Evolutionary conservation across 495 filamentous ascomycete species (phyloP), one percentile per base, ranked within the genome.

Genomic region (Penicillium waksmanii): DNA sequence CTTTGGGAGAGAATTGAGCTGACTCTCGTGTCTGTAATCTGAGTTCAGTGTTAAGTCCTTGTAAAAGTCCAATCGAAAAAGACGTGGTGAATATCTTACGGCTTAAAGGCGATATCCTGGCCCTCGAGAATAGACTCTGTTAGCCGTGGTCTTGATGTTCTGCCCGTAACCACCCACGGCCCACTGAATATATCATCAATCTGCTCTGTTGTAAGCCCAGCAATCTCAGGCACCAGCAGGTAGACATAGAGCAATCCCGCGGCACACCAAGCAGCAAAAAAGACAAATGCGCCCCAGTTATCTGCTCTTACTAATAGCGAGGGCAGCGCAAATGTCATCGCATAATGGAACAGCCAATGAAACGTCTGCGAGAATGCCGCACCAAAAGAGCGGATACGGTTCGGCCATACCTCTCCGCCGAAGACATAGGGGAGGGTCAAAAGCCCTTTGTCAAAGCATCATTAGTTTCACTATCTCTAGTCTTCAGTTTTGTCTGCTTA

Each of bases 201-300:
- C 46, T 64, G 56, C 42, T 67, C 65, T 6, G 64, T 42, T 13
- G 55, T 55, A 1, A 56, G 51, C 2, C 65, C 65, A 4, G 61
- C 48, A 7, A 47, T 53, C 33, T 68, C 65, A 11, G 65, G 65
- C 5, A 68, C 50, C 72, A 74, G 40, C 82, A 71, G 56, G 53
- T 56, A 67, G 4, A 46, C 38, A 19, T 67, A 67, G 15, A 67
- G 5, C 27, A 64, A 23, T 9, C 61, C 65, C 6, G 52, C 33
- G 15, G 43, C 23, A 34, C 61, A 67, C 57, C 61, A 67, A 1
- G 23, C 57, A 3, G 65, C 65, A 47, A 67, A 67, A 51, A 67
- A 67, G 18, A 67, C 15, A 48, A 67, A 67, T 3, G 65, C 65
- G 7, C 65, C 65, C 65, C 65, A 67, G 15, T 67, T 61, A 35